phyloP scores from a whole-genome alignment of 305 asterid species.

The Fraxinus latifolia region DNA sequence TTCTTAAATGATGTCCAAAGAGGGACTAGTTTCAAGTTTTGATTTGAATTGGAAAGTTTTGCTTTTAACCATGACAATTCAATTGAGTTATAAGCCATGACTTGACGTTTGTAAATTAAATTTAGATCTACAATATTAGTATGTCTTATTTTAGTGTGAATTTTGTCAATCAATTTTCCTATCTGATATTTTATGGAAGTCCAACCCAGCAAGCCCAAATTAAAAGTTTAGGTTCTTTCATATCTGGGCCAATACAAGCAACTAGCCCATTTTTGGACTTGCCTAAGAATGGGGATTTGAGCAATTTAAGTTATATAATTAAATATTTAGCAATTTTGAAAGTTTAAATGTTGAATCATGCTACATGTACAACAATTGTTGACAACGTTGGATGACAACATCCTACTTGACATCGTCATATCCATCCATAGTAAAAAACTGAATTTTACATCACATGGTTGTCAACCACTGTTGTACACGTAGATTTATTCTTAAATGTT shows the following conservation, averaged over 20 bases:
- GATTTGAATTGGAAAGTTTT: not conserved
- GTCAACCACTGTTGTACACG: too few relatives aligned
- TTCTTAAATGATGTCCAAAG: not conserved
- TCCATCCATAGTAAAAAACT: too few relatives aligned
- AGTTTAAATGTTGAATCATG: not conserved
- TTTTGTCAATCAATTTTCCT: not conserved
- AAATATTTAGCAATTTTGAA: not conserved
- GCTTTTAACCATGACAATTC: not conserved
- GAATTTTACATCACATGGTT: too few relatives aligned
- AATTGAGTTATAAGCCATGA: not conserved
- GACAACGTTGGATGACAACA: too few relatives aligned
- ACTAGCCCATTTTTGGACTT: not conserved
- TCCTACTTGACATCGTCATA: too few relatives aligned
- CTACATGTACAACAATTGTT: too few relatives aligned
- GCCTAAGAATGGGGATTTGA: not conserved
- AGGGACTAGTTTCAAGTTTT: not conserved
- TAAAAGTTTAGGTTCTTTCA: not conserved
- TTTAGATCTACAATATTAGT: not conserved
- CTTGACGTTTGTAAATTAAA: not conserved
- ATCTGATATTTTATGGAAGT: not conserved
- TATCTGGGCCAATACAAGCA: not conserved
- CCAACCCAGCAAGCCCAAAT: not conserved
- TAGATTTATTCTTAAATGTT: too few relatives aligned
- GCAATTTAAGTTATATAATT: not conserved
- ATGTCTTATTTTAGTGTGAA: not conserved